Percentiles rank a stretch among this genome's conserved stretches.
phyloP scores from a whole-genome alignment of 768 basidiomycete species.

The Suillus subaureus region DNA sequence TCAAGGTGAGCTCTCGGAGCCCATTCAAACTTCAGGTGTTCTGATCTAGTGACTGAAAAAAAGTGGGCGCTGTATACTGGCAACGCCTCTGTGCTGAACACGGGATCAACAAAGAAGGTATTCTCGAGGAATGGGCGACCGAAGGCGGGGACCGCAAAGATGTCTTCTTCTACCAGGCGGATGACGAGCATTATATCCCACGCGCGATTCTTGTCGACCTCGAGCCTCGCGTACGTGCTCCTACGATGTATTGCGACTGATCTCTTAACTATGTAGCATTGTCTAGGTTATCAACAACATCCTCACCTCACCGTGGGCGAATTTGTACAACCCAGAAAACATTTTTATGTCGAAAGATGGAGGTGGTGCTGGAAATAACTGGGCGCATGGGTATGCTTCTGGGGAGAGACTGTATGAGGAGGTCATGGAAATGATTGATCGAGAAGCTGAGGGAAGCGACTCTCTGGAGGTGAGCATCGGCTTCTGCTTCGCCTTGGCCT shows the following conservation, averaged over 20 bases:
- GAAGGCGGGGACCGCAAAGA: conserved; percentile 97
- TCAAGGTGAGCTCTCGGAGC: conserved; percentile 61
- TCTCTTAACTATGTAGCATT: conserved; percentile 4
- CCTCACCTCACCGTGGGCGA: conserved; percentile 82
- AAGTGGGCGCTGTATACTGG: conserved; percentile 98
- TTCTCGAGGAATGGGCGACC: conserved; percentile 95
- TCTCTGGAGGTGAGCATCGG: conserved; percentile 76
- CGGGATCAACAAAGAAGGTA: conserved; percentile 94
- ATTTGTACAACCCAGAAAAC: conserved; percentile 95
- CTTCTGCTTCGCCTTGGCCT: neutral
- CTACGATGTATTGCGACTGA: neutral
- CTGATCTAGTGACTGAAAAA: conserved; percentile 9
- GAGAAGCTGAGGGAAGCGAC: conserved; percentile 97
- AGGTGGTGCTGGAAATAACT: conserved; percentile 99
- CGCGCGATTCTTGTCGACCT: conserved; percentile 95
- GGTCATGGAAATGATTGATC: conserved; percentile 98
- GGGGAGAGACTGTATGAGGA: conserved; percentile 95
- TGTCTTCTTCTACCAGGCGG: conserved; percentile 99
- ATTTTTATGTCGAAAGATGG: conserved; percentile 96
- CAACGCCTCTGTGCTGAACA: conserved; percentile 98
- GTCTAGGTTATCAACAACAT: conserved; percentile 95
- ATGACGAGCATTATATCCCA: conserved; percentile 99
- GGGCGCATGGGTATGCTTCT: conserved; percentile 92
- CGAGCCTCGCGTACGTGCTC: conserved; percentile 82
- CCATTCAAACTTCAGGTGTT: conserved; percentile 14